phyloP scores from a whole-genome alignment of 805 yeast species.

The Starmerella stigmatis region DNA sequence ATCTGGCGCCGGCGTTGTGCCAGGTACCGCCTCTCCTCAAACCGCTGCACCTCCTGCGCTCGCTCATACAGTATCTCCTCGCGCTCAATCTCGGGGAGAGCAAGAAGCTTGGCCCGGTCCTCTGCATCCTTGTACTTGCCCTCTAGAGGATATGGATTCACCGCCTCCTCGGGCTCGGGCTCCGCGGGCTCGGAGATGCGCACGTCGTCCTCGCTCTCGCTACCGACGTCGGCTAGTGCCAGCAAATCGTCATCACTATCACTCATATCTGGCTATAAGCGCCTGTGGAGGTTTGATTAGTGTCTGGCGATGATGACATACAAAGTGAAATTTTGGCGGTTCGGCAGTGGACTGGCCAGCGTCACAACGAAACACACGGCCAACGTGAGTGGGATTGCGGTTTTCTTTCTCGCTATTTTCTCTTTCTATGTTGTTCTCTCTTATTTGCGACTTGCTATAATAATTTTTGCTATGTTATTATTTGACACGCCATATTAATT shows the following conservation, averaged over 20 bases:
- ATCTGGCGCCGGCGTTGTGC: conserved; percentile 51
- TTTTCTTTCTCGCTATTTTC: too few species aligned
- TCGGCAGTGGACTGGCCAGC: too few species aligned
- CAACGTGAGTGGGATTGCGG: too few species aligned
- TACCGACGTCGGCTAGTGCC: conserved; percentile 81
- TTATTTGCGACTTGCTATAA: too few species aligned
- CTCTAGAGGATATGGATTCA: conserved; percentile 84
- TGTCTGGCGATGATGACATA: too few species aligned
- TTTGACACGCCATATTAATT: too few species aligned
- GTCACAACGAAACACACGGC: too few species aligned
- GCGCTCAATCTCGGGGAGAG: conserved; percentile 83
- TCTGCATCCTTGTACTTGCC: conserved; percentile 78
- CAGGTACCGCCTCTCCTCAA: conserved; percentile 70
- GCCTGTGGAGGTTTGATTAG: not conserved
- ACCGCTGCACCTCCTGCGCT: conserved; percentile 81
- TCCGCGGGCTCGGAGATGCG: conserved; percentile 6
- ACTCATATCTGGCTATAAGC: conserved; percentile 10
- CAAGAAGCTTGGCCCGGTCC: conserved; percentile 48
- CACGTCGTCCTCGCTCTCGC: conserved; percentile 38
- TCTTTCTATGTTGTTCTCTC: too few species aligned
- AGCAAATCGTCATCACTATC: conserved; percentile 84
- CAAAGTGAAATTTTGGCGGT: too few species aligned
- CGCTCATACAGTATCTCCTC: conserved; percentile 88
- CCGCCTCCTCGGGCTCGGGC: conserved; percentile 23
- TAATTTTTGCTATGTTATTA: too few species aligned